A percentile compares a stretch with the other conserved stretches of the same genome.
These are phyloP conservation scores for Ustilago cynodontis DNA, from an alignment of 1,284 basidiomycete species.

Conservation along the genomic window DNA sequence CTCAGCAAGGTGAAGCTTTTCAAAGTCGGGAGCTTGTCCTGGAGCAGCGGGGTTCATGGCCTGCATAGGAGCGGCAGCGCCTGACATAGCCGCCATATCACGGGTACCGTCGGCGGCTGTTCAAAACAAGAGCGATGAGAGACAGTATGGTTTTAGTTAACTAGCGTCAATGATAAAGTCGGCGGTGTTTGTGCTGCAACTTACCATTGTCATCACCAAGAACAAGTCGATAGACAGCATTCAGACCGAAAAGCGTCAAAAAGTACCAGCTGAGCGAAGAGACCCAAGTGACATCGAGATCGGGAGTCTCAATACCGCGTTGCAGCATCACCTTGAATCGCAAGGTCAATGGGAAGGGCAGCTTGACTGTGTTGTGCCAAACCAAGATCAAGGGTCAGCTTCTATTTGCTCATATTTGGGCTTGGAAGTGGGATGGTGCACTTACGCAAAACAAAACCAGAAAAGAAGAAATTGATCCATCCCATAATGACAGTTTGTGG, in stretches of 20 bases:
- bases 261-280: conserved; percentile 99
- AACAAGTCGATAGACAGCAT: conserved; percentile 91
- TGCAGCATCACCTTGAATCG: conserved; percentile 99
- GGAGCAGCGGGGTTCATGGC: conserved; percentile 47
- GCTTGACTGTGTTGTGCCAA: conserved; percentile 75
- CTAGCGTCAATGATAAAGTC: too few species aligned
- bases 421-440: not conserved
- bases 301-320: conserved; percentile 91
- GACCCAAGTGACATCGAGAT: conserved; percentile 99
- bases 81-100: conserved; percentile 67
- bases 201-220: conserved; percentile 90
- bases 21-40: conserved; percentile 78
- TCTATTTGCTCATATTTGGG: not conserved
- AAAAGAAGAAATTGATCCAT: conserved; percentile 99
- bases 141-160: too few species aligned
- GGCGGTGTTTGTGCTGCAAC: too few species aligned
- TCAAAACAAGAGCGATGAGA: too few species aligned
- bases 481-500: conserved; percentile 94
- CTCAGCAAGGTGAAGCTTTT: conserved; percentile 91
- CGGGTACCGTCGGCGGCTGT: conserved; percentile 69
- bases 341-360: conserved; percentile 95
- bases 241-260: conserved; percentile 96
- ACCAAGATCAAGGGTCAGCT: not conserved
- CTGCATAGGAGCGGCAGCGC: conserved; percentile 49
- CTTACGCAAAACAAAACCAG: conserved; percentile 93